These are phyloP conservation scores for Zygoascus bituminiphila DNA, from an alignment of 805 yeast species.

Conservation along the genomic window DNA sequence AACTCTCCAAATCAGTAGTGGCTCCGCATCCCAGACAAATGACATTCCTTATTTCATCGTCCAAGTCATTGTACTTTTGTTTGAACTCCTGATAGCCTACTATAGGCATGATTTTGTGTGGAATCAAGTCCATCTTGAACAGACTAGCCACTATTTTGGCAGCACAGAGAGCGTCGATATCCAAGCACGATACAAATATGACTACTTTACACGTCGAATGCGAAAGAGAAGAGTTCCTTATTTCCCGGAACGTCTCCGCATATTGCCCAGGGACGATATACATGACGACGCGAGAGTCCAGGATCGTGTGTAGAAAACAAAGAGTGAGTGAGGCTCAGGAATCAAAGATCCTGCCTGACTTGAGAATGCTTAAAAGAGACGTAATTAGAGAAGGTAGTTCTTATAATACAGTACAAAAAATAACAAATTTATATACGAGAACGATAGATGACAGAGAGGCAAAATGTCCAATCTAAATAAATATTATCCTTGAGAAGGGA, in stretches of 20 bases:
- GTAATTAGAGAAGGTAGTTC: no score
- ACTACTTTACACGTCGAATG: slow-evolving; percentile 90
- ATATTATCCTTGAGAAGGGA: no score
- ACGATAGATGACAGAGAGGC: no score
- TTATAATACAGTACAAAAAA: no score
- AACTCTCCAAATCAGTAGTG: slow-evolving; percentile 69
- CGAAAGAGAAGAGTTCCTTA: slow-evolving; percentile 64
- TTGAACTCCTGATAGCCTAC: slow-evolving; percentile 79
- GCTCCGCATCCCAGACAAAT: slow-evolving; percentile 90
- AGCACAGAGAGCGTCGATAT: slow-evolving; percentile 87
- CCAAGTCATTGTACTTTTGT: slow-evolving; percentile 53
- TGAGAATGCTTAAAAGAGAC: no score
- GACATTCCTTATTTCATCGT: slow-evolving; percentile 66
- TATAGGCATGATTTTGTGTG: slow-evolving; percentile 83
- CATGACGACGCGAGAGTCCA: slow-evolving; percentile 41
- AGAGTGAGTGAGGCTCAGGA: neutral
- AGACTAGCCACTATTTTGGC: slow-evolving; percentile 64
- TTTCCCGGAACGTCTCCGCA: slow-evolving; percentile 55
- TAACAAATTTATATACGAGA: no score
- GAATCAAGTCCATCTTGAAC: slow-evolving; percentile 73
- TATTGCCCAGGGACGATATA: slow-evolving; percentile 65
- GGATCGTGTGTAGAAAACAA: neutral
- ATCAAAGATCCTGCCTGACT: no score
- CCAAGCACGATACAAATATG: slow-evolving; percentile 81
- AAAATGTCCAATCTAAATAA: no score